Base-by-base conservation (phyloP, 768 basidiomycete species). In the Daedaleopsis nitida region DNA sequence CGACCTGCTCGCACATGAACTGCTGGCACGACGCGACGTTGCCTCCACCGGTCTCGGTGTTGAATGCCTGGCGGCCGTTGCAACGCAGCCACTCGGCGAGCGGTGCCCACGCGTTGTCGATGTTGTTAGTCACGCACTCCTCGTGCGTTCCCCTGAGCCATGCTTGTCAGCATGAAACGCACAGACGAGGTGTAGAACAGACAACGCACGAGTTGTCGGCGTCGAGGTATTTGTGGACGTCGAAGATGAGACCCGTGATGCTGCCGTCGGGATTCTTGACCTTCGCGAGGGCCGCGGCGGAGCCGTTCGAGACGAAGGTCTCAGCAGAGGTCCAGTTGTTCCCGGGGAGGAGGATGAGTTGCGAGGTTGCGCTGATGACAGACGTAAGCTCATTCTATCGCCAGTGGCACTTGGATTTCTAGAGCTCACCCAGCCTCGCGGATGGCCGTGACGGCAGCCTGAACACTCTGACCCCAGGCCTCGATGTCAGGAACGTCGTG, bases 171-270 rank as follows among this genome's bases (percentile, higher is more conserved):
- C 27, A 32, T 32, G 27, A 32, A 32, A 32, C 27, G 27, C 27
- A 32, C 27, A 7, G 61, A 69, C 70, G 1, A 10, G 21, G 9
- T 13, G 12, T 4, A 10, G 76, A 77, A 19, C 9, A 54, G 12
- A 43, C 12, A 16, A 58, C 62, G 42, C 24, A 80, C 81, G 38
- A 75, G 66, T 77, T 78, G 66, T 81, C 77, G 24, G 67, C 70
- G 62, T 82, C 80, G 63, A 80, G 76, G 66, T 81, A 81, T 68
- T 78, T 75, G 73, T 80, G 79, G 1, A 77, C 75, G 62, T 81
- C 81, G 60, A 82, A 75, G 58, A 80, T 64, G n/a, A 81, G 72
- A 62, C 73, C 73, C 59, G 58, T 68, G 11, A 70, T 76, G 54
- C 70, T 72, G 23, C 76, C 75, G 52, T 70, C 72, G 17, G 79